Evolutionary conservation across 2,329 filamentous ascomycete species (phyloP), one percentile per base, ranked within the genome.

Genomic region (Neurospora sp.): DNA sequence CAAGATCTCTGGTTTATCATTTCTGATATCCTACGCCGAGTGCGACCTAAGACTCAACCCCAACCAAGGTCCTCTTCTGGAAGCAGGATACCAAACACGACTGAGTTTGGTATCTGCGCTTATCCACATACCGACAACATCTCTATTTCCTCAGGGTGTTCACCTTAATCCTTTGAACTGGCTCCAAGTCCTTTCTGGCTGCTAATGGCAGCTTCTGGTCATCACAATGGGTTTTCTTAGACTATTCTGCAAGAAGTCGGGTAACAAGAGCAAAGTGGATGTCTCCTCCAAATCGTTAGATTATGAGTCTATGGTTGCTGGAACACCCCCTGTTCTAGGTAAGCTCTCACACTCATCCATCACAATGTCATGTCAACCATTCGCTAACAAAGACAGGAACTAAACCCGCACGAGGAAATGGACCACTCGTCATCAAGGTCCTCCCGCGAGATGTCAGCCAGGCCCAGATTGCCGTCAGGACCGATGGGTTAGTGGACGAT

Each of bases 381-480:
- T 8, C 46, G 37, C 71, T 71, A 19, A 74, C 72, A 71, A 39
- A 17, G 2, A 36, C 69, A 81, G 83, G 81, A 46, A 78, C 78
- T 5, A 80, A 80, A 70, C 80, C 81, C 2, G 78, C 83, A 39
- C 75, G 78, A 23, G 81, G 81, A 41, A 83, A 83, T 75, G 81
- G 81, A 4, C 75, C 77, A 28, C 80, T 77, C 69, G 75, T 80
- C 23, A 71, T 81, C 67, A 78, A 81, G 67, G 74, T 77, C 62
- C 76, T 81, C 17, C 78, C 81, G 66, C 73, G 76, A 6, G 74
- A 74, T 41, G 73, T 79, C 57, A 77, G 71, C 70, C 73, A 77
- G 67, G 74, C 74, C 4, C 71, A 76, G 57, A 70, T 73, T 8
- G 73, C 75, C 6, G 52, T 36, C 23, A 62, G 28, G 8, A 33